Evolutionary conservation across 2,329 filamentous ascomycete species (phyloP).

Genomic region (Penicillium nordicum): DNA sequence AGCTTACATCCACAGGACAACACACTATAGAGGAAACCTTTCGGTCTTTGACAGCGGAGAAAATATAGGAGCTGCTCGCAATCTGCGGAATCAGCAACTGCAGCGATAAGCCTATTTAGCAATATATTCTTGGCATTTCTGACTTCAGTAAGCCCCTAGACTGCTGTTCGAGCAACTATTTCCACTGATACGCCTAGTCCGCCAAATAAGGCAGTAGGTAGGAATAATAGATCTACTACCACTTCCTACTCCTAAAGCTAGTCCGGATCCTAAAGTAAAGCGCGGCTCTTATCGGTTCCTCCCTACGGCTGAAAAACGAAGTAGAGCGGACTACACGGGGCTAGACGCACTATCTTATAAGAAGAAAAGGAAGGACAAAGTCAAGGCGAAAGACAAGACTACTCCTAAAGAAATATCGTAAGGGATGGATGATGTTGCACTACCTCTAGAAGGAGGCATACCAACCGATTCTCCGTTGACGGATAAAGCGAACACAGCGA

Average conservation of each 20-base stretch:
- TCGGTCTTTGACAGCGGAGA: slow-evolving; percentile 1
- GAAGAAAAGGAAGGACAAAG: neutral
- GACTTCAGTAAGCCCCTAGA: neutral
- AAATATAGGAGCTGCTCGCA: slow-evolving; percentile 3
- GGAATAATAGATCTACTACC: slow-evolving; percentile 7
- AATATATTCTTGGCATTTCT: slow-evolving; percentile 8
- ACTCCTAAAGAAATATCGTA: neutral
- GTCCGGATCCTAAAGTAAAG: slow-evolving; percentile 4
- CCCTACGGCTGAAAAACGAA: slow-evolving; percentile 1
- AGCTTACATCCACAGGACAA: neutral
- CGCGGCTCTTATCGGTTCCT: slow-evolving; percentile 8
- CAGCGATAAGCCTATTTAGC: slow-evolving; percentile 2
- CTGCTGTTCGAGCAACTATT: neutral
- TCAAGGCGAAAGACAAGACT: neutral
- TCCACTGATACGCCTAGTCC: slow-evolving; percentile 3
- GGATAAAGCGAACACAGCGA: neutral
- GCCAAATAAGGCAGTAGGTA: slow-evolving; percentile 1
- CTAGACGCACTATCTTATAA: neutral
- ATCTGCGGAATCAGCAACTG: slow-evolving; percentile 1
- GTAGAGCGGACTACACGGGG: slow-evolving; percentile 1
- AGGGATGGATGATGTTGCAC: neutral
- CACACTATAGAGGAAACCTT: slow-evolving; percentile 5
- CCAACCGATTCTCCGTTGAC: neutral
- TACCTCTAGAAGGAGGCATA: neutral
- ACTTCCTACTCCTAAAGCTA: slow-evolving; percentile 6